phyloP scores from a whole-genome alignment of 352 stramenopile species.

The Globisporangium nagaii region DNA sequence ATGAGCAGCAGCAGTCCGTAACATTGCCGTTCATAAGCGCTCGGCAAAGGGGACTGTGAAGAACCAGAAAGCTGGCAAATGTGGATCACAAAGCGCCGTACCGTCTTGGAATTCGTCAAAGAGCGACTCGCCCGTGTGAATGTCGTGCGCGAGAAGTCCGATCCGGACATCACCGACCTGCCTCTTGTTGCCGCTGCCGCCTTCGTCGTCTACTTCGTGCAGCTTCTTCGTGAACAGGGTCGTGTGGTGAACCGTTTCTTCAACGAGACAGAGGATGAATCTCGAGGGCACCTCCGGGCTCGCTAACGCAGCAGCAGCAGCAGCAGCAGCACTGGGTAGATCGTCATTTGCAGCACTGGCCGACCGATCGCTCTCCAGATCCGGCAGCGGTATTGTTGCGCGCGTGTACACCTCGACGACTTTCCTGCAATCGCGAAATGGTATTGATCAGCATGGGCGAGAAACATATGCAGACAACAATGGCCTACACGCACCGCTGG shows the following conservation, averaged over 20 bases:
- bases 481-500: not conserved
- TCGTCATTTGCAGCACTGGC: slow-evolving; percentile 1
- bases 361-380: not conserved
- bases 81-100: too few species aligned
- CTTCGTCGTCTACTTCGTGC: slow-evolving; percentile 20
- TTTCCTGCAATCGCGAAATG: slow-evolving; percentile 22
- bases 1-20: not conserved
- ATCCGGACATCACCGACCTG: slow-evolving; percentile 20
- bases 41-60: too few species aligned
- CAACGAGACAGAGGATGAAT: slow-evolving; percentile 36
- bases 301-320: too few species aligned
- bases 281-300: not conserved
- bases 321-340: not conserved
- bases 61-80: too few species aligned
- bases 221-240: slow-evolving; percentile 28
- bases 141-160: slow-evolving; percentile 31
- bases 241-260: slow-evolving; percentile 27
- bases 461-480: not conserved
- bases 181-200: not conserved
- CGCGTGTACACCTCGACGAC: slow-evolving; percentile 42
- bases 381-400: slow-evolving; percentile 30
- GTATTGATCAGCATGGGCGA: too few species aligned
- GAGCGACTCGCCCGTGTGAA: slow-evolving; percentile 34
- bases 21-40: too few species aligned
- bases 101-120: slow-evolving; percentile 48